Evolutionary conservation across 2,329 filamentous ascomycete species (phyloP), one percentile per base, ranked within the genome.

Genomic region (Botrytis pseudocinerea): DNA sequence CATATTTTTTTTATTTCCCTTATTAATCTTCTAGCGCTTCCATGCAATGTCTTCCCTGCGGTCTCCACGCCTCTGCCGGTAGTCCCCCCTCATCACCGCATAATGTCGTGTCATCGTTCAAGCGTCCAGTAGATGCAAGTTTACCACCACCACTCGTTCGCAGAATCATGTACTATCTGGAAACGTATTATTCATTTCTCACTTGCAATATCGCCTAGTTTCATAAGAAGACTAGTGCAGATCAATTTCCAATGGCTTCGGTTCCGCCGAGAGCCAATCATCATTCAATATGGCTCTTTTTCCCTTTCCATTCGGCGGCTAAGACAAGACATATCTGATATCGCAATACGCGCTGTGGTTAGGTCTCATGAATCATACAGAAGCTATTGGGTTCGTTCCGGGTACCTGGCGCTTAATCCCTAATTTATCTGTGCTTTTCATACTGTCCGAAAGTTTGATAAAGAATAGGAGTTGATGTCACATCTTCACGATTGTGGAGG

Each of bases 11-110:
- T 70, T 48, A 28, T 38, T 70, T 63, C 69, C 60, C 69, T 66
- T 42, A 57, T 38, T 71, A 65, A 57, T 66, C 70, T 71, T 57
- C 70, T 71, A 71, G 70, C 70, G 70, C 61, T 71, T 71, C 70
- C 46, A 71, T 65, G 60, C 59, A 66, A 57, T 42, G 10, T 48
- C 42, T 63, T 32, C 69, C 60, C 69, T 70, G 54, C 25, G 32
- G 54, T 70, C 40, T 61, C 68, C 60, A 40, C 69, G 59, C 68
- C 44, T 54, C 69, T 71, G 61, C 48, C 70, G 70, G 60, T 64
- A 71, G 60, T 66, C 61, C n/a, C 62, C 61, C 70, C 61, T 66
- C 70, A 54, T 46, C 46, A 71, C 44, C 62, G 65, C 65, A 46
- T 66, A n/a, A 66, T 71, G 70, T 71, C 70, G 61, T 71, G 70